Percentiles rank a stretch among this genome's conserved stretches.
Evolutionary conservation across 345 rosid species (phyloP).

Genomic region (Laguncularia racemosa): DNA sequence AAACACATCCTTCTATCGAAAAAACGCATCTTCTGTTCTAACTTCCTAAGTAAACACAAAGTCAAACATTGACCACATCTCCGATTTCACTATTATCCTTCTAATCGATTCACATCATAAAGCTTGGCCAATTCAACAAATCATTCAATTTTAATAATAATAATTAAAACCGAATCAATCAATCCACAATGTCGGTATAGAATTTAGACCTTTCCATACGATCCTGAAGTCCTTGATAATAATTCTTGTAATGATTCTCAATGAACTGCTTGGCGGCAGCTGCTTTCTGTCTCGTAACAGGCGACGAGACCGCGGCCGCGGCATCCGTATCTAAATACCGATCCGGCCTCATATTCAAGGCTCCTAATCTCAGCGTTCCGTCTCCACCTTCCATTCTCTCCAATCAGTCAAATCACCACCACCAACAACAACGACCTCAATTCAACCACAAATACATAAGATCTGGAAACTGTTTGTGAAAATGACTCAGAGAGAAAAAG

Average conservation of each 20-base stretch:
- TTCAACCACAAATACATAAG: not conserved
- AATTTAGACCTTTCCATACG: conserved; percentile 70
- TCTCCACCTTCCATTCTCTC: conserved; percentile 74
- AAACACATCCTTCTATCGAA: too few species aligned
- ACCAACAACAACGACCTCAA: not conserved
- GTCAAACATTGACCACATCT: too few species aligned
- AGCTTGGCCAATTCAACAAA: not conserved
- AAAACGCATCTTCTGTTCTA: too few species aligned
- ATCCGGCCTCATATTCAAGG: conserved; percentile 49
- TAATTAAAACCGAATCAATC: not conserved
- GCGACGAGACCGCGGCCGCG: conserved; percentile 88
- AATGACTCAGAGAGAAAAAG: conserved; percentile 8
- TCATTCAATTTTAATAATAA: not conserved
- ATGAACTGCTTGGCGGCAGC: conserved; percentile 98
- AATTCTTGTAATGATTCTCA: conserved; percentile 93
- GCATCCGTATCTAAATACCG: conserved; percentile 41
- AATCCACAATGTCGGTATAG: not conserved
- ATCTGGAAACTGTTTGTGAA: conserved; percentile 12
- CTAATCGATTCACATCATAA: too few species aligned
- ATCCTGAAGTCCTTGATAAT: conserved; percentile 89
- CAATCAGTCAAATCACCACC: not conserved
- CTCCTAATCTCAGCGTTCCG: conserved; percentile 71
- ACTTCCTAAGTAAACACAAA: too few species aligned
- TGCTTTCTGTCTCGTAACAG: conserved; percentile 92
- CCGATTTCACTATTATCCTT: too few species aligned